Evolutionary conservation across 1,284 basidiomycete species (phyloP), one percentile per base, ranked within the genome.

Genomic region (Apiotrichum brassicae): DNA sequence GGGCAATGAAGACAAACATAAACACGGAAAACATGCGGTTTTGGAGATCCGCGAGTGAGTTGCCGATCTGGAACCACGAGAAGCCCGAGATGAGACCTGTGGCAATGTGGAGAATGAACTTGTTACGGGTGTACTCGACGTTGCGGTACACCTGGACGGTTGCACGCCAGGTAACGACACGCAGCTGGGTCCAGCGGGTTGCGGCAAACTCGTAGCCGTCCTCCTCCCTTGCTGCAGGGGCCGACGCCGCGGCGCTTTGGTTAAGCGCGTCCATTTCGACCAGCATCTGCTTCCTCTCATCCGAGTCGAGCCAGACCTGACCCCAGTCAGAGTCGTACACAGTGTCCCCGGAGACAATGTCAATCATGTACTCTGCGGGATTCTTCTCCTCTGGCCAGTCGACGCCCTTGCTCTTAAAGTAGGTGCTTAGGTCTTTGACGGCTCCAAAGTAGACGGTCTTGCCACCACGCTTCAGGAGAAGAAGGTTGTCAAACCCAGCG

Each of bases 401-500:
- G 16, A 75, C 74, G 12, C 43, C 43, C 19, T 28, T 16, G 19
- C 63, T 58, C 53, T 76, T 60, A 60, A 78, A 76, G 65, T 80
- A 79, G 19, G 64, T 48, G 24, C 76, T 64, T 6, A 78, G 78
- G 41, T 77, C 72, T 38, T 62, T 65, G 43, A 76, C 70, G 6
- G 76, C 75, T 22, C 78, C 78, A 57, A 76, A 80, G 72, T 77
- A 80, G 45, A 79, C 75, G 34, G 77, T 73, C 11, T 75, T 73
- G 24, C 77, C 76, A 42, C 76, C 73, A 60, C 67, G 16, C 18
- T 25, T 66, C 53, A 78, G 69, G 18, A 76, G 65, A 46, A 62
- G 56, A 32, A 87, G 83, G 70, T 87, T 86, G 72, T 86, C 84
- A 59, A 87, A 88, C 39, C 75, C 74, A 4, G 81, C 74, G 62